Percentiles rank a stretch among this genome's conserved stretches.
These are phyloP conservation scores for Colletotrichum cordylinicola DNA, from an alignment of 2,329 filamentous ascomycete species.

Conservation along the genomic window DNA sequence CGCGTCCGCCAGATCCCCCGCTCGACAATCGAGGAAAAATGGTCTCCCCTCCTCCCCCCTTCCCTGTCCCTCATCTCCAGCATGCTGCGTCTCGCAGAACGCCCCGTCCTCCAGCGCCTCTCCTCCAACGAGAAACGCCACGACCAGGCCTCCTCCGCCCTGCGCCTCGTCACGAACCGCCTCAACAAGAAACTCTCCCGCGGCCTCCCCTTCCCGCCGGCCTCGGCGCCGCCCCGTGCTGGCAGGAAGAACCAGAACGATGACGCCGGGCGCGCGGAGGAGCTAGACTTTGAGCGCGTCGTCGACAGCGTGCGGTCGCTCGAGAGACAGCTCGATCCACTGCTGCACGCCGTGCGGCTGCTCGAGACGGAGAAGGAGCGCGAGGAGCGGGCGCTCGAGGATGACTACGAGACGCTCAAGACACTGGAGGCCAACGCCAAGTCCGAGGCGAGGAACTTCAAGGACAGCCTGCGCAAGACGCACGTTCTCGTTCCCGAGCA, in stretches of 20 bases:
- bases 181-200: conserved; percentile 63
- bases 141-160: conserved; percentile 59
- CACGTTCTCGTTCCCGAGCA: conserved; percentile 54
- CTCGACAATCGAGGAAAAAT: conserved; percentile 71
- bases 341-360: conserved; percentile 67
- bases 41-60: conserved; percentile 61
- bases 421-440: conserved; percentile 62
- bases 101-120: conserved; percentile 65
- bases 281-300: conserved; percentile 71
- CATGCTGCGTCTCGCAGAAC: conserved; percentile 64
- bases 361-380: conserved; percentile 62
- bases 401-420: conserved; percentile 57
- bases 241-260: conserved; percentile 4
- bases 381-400: conserved; percentile 61
- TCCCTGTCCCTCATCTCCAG: conserved; percentile 61
- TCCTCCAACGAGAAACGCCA: conserved; percentile 52
- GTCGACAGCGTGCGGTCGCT: conserved; percentile 62
- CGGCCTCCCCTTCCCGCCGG: conserved; percentile 71
- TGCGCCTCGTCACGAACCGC: conserved; percentile 60
- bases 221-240: conserved; percentile 32
- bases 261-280: conserved; percentile 49
- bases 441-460: conserved; percentile 57
- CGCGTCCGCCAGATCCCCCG: conserved; percentile 62
- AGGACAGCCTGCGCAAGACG: conserved; percentile 52
- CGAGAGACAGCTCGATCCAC: conserved; percentile 65